Evolutionary conservation across 768 basidiomycete species (phyloP).

Genomic region (Boletus insuetus): DNA sequence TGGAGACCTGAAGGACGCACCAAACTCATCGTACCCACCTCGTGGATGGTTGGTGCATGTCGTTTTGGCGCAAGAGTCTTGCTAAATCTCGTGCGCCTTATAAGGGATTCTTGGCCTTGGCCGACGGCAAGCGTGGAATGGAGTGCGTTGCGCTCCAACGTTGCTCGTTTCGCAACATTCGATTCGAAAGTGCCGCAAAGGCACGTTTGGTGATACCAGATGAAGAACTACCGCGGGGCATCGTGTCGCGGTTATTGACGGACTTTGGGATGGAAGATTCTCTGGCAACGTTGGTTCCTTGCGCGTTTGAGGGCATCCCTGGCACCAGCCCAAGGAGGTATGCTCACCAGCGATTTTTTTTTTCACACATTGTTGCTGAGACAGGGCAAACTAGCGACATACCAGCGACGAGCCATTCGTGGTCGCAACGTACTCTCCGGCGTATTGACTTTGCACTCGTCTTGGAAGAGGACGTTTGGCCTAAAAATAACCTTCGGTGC

Average conservation of each 20-base stretch:
- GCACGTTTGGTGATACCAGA: background rate
- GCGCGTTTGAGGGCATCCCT: constrained; percentile 17
- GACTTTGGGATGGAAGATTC: background rate
- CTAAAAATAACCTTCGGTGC: background rate
- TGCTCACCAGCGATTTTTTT: background rate
- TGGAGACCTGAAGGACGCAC: constrained; percentile 18
- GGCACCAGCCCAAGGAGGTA: constrained; percentile 17
- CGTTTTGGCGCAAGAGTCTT: background rate
- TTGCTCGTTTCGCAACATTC: constrained; percentile 19
- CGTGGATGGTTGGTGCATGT: constrained; percentile 25
- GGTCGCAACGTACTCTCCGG: background rate
- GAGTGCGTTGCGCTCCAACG: background rate
- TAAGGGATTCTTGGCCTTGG: constrained; percentile 11
- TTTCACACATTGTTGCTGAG: background rate
- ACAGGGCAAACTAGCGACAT: constrained; percentile 7
- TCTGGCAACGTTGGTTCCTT: constrained; percentile 8
- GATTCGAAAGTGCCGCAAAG: constrained; percentile 10
- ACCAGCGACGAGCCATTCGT: background rate
- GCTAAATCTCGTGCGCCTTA: background rate
- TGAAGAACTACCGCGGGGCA: constrained; percentile 9
- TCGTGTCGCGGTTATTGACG: constrained; percentile 11
- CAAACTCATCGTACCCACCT: constrained; percentile 20
- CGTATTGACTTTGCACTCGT: constrained; percentile 17
- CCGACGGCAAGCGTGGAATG: background rate
- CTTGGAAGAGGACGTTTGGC: background rate